Evolutionary conservation across 176 grass and related monocot genomes (phyloP), one percentile per base, ranked within the genome.

Genomic region (Pontederia paniculata): DNA sequence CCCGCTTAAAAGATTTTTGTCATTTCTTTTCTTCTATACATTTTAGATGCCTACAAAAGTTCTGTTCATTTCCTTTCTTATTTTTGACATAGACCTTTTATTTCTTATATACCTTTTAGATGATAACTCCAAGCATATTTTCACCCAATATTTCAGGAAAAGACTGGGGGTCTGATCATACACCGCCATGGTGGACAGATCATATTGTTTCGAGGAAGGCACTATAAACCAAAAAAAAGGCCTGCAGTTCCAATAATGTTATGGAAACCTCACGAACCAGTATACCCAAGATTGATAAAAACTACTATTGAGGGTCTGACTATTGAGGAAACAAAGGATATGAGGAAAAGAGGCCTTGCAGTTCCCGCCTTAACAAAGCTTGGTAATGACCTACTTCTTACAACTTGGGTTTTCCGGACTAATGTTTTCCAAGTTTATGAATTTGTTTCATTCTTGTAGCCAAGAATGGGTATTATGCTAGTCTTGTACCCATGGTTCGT

Each of bases 381-480:
- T 44, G 74, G 80, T 89, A 78, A 81, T 63, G 8, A 12, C 6
- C 19, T 23, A 17, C 48, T 68, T 58, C 42, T 49, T 47, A 18
- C 58, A 60, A 22, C 8, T 66, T 51, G 15, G 46, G 8, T 21
- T 28, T 41, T 47, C n/a, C 15, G 12, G 22, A 8, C 2, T n/a
- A 46, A 10, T 21, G 21, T 31, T 48, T 1, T 13, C 57, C 48
- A 11, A 12, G 23, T 23, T 16, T 14, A n/a, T 47, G 14, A 21
- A 20, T 6, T 13, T 45, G 22, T 56, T 52, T 10, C 15, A 43
- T 57, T 55, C 18, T 57, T 62, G 57, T 73, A 89, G 86, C 81
- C 9, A 84, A 81, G 54, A 84, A 89, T 58, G 86, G 86, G 78
- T 77, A 84, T 17, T 89, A 89, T 78, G 81, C 83, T 45, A 89